Evolutionary conservation across 1,284 basidiomycete species (phyloP), one percentile per base, ranked within the genome.

Genomic region (Wolfiporia cocos): DNA sequence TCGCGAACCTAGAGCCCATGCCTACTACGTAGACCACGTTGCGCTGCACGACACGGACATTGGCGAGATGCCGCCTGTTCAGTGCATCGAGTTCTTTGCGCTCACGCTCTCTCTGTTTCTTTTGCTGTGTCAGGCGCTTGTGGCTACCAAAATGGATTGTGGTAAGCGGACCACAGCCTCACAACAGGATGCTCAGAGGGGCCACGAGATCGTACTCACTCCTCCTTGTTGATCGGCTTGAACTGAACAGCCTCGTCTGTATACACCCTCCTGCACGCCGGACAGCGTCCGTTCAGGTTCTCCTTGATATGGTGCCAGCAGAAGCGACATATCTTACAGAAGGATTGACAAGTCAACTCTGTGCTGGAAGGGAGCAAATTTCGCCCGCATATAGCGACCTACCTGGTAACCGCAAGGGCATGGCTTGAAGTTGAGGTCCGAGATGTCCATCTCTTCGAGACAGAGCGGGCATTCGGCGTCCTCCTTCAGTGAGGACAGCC

Each of bases 231-330:
- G 57, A 99, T 90, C 34, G 96, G 85, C 65, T 94, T 95, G 70
- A 96, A 97, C 62, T 98, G 92, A 30, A 97, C 88, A 34, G 84
- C 78, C 47, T 95, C 88, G 53, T 97, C 91, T 20, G 91, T 88
- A 62, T 99, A 99, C 51, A 89, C 80, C 55, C 94, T 76, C 58
- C 96, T 78, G 68, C 96, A 99, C 26, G 96, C 96, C 30, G 96
- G 96, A 65, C 96, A 99, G 42, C 92, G 82, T 49, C 94, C 87
- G 64, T 99, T 99, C 47, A 96, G 73, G 67, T 96, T 90, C 70
- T 92, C 81, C 72, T 91, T 88, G 77, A 97, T 95, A 68, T 98
- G 93, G 68, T 98, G 92, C 84, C 94, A 99, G 66, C 96, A 99
- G 70, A 99, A 99, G 47, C 94, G 89, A 65, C 96, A 99, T 55